phyloP scores from a whole-genome alignment of 805 yeast genomes.

The Blastobotrys chiropterorum region DNA sequence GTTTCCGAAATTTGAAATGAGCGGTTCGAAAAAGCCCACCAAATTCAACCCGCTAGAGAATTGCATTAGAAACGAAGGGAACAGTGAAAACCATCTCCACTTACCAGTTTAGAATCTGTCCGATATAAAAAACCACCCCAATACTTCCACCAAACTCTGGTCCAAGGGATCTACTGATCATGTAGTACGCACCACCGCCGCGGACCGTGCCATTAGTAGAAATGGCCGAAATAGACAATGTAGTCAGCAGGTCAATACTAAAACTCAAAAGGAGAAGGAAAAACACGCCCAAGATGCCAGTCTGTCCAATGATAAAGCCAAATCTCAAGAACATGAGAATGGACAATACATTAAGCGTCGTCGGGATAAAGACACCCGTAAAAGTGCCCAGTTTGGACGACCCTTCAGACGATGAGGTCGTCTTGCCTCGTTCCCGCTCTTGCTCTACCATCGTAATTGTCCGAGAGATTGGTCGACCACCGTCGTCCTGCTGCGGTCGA shows the following conservation, averaged over 20 bases:
- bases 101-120: slow-evolving; percentile 76
- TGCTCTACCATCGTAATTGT: slow-evolving; percentile 4
- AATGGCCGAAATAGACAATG: slow-evolving; percentile 87
- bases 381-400: slow-evolving; percentile 63
- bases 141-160: slow-evolving; percentile 98
- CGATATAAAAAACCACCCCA: slow-evolving; percentile 89
- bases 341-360: slow-evolving; percentile 85
- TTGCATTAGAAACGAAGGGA: background rate
- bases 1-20: slow-evolving; percentile 69
- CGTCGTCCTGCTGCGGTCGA: background rate
- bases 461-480: slow-evolving; percentile 1
- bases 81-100: slow-evolving; percentile 2
- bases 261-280: slow-evolving; percentile 66
- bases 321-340: slow-evolving; percentile 92
- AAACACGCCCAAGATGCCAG: slow-evolving; percentile 79
- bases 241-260: slow-evolving; percentile 74
- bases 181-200: slow-evolving; percentile 98
- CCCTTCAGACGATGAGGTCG: slow-evolving; percentile 3
- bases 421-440: slow-evolving; percentile 5
- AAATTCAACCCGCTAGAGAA: slow-evolving; percentile 71
- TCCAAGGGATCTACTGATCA: slow-evolving; percentile 92
- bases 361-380: slow-evolving; percentile 90
- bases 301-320: slow-evolving; percentile 92
- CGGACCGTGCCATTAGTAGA: slow-evolving; percentile 96
- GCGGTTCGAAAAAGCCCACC: slow-evolving; percentile 91